A percentile compares a stretch with the other conserved stretches of the same genome.
These are phyloP conservation scores for Berberis vulgaris DNA, from an alignment of 164 flowering plant genomes.

Conservation along the genomic window DNA sequence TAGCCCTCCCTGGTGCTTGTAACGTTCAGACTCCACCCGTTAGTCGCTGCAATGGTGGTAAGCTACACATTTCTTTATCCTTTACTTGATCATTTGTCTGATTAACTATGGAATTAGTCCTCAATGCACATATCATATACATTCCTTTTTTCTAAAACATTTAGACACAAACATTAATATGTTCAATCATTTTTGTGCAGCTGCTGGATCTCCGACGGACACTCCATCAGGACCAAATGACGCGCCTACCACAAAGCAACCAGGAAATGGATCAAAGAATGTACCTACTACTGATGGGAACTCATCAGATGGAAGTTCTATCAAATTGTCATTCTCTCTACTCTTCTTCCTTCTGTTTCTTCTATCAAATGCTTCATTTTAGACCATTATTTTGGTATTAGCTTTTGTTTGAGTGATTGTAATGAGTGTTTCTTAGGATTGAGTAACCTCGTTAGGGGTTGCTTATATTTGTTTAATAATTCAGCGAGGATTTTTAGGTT, in stretches of 20 bases:
- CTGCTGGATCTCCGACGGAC: slow-evolving; percentile 42
- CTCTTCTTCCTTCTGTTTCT: slow-evolving; percentile 26
- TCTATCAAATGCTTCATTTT: slow-evolving; percentile 29
- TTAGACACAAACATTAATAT: too few relatives aligned
- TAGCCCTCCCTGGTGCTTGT: slow-evolving; percentile 59
- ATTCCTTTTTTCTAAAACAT: too few relatives aligned
- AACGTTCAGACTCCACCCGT: slow-evolving; percentile 62
- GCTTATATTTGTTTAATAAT: too few relatives aligned
- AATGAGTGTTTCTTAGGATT: too few relatives aligned
- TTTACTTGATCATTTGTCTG: neutral
- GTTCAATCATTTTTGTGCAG: neutral
- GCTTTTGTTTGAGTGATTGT: too few relatives aligned
- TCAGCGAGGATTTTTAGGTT: too few relatives aligned
- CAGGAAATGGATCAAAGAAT: slow-evolving; percentile 39
- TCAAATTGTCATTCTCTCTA: slow-evolving; percentile 26
- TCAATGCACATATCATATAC: too few relatives aligned
- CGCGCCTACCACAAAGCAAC: slow-evolving; percentile 15
- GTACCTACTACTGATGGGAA: slow-evolving; percentile 27
- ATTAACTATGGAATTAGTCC: too few relatives aligned
- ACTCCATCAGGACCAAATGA: slow-evolving; percentile 33
- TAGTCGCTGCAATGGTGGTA: slow-evolving; percentile 50
- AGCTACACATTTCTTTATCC: neutral
- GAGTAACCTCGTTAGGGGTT: too few relatives aligned
- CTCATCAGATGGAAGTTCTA: slow-evolving; percentile 25
- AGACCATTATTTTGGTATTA: too few relatives aligned